Conservation (phyloP, 352 stramenopile species). For the Phytophthora pseudosyringae region DNA sequence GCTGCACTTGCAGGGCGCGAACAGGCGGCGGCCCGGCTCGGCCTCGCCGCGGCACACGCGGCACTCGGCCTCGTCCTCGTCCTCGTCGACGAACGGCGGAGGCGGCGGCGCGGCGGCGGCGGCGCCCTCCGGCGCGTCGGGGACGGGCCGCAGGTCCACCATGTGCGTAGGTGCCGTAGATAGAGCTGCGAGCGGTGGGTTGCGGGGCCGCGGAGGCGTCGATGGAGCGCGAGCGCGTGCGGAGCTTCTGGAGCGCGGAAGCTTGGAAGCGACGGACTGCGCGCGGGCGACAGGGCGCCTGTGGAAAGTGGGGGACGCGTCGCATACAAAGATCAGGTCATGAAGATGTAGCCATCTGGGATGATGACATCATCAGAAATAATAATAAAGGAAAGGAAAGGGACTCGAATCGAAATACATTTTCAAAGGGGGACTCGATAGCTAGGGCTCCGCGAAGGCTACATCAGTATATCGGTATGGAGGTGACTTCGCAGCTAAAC, state of each 20-base stretch:
- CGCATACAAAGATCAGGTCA: slow-evolving; percentile 2
- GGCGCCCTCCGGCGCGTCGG: slow-evolving; percentile 5
- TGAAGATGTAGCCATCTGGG: slow-evolving; percentile 9
- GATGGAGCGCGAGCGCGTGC: neutral
- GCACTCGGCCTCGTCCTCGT: slow-evolving; percentile 92
- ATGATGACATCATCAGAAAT: neutral
- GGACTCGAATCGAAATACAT: no score
- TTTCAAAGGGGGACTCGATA: no score
- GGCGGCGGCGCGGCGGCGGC: neutral
- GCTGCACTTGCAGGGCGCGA: slow-evolving; percentile 94
- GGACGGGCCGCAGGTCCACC: slow-evolving; percentile 21
- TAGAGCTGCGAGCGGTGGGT: no score
- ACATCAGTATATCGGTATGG: no score
- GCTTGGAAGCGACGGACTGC: neutral
- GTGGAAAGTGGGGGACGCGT: slow-evolving; percentile 1
- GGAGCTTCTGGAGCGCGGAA: neutral
- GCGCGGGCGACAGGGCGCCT: neutral
- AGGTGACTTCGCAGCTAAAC: no score
- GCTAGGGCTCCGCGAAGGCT: no score
- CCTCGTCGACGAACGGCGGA: slow-evolving; percentile 15
- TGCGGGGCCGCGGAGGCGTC: no score
- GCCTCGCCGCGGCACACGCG: slow-evolving; percentile 94
- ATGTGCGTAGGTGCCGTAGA: neutral
- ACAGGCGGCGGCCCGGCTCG: slow-evolving; percentile 74
- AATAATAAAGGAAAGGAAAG: no score